Evolutionary conservation across 306 rosid genomes (phyloP).

Genomic region (Vigna mungo): DNA sequence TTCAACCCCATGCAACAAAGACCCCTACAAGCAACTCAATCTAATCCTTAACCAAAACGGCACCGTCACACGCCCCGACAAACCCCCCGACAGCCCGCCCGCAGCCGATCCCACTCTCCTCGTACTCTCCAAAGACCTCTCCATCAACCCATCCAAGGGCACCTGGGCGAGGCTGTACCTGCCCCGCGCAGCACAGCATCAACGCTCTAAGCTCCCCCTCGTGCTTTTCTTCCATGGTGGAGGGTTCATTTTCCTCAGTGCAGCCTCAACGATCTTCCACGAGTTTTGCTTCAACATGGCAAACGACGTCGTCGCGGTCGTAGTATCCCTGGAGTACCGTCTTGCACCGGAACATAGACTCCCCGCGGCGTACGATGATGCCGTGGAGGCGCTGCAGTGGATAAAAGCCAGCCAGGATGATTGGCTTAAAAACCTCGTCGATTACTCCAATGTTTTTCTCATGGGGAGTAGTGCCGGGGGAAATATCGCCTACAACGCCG

Average conservation of each 20-base stretch:
- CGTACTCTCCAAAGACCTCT: slow-evolving; percentile 58
- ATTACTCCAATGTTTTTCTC: slow-evolving; percentile 46
- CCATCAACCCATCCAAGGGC: slow-evolving; percentile 54
- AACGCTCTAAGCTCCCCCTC: slow-evolving; percentile 45
- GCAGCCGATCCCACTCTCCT: slow-evolving; percentile 45
- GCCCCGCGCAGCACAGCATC: slow-evolving; percentile 47
- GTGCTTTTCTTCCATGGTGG: slow-evolving; percentile 60
- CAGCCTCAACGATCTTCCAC: slow-evolving; percentile 40
- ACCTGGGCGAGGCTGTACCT: slow-evolving; percentile 57
- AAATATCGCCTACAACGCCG: slow-evolving; percentile 59
- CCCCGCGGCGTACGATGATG: slow-evolving; percentile 66
- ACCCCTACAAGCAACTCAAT: slow-evolving; percentile 52
- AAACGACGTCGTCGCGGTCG: slow-evolving; percentile 32
- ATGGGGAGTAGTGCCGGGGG: slow-evolving; percentile 65
- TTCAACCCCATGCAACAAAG: slow-evolving; percentile 26
- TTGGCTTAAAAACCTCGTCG: slow-evolving; percentile 55
- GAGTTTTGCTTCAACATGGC: slow-evolving; percentile 52
- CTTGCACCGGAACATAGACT: slow-evolving; percentile 65
- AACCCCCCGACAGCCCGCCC: slow-evolving; percentile 44
- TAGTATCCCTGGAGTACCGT: slow-evolving; percentile 62
- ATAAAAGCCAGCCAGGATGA: slow-evolving; percentile 48
- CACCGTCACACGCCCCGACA: slow-evolving; percentile 47
- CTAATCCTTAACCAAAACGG: slow-evolving; percentile 52
- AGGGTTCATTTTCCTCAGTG: slow-evolving; percentile 52
- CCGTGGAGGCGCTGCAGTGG: slow-evolving; percentile 63